Base-by-base conservation (phyloP, 2,329 filamentous ascomycete genomes). In the Raffaelea arxii region DNA sequence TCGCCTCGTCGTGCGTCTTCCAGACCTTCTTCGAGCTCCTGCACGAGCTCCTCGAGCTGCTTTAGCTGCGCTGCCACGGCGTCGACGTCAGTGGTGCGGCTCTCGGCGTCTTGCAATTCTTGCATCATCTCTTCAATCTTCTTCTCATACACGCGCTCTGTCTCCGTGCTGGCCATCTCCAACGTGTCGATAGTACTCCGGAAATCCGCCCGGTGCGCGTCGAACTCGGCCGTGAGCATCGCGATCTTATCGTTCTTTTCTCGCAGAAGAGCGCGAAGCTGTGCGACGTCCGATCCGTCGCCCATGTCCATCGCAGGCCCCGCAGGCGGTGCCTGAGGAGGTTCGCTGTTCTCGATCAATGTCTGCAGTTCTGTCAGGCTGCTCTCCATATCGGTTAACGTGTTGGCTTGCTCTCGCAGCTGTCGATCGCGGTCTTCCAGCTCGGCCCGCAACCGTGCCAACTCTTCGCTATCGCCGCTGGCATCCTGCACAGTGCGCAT, bases 181-280 rank as follows among this genome's bases (percentile, higher is more conserved):
- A 98, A 72, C 0, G 91, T 95, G 65, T 98, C 92, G 51, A 98
- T 92, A 18, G 92, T 98, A 63, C 87, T 95, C 54, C 92, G 76
- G 66, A 98, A 98, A 63, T 98, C 92, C 18, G 92, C 91, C 49
- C 92, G 78, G 61, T 98, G 91, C 10, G 84, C 80, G 60, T 98
- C 92, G 57, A 98, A 98, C 60, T 98, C 92, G 9, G 86, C 80
- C 1, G 90, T 97, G 55, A 98, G 76, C 72, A 91, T 82, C 23
- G 84, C 82, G 54, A 98, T 96, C 69, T 90, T 95, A 49, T 98
- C 92, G 58, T 96, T 96, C 74, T 94, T 96, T 66, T 98, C 92
- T 22, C 87, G 78, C 46, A 98, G 67, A 56, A 94, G 67, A n/a
- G 83, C 78, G 46, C 90, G 81, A 48, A 98, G 71, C 59, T 94